Evolutionary conservation across 768 basidiomycete species (phyloP).

Genomic region (Crassisporium funariophilum): DNA sequence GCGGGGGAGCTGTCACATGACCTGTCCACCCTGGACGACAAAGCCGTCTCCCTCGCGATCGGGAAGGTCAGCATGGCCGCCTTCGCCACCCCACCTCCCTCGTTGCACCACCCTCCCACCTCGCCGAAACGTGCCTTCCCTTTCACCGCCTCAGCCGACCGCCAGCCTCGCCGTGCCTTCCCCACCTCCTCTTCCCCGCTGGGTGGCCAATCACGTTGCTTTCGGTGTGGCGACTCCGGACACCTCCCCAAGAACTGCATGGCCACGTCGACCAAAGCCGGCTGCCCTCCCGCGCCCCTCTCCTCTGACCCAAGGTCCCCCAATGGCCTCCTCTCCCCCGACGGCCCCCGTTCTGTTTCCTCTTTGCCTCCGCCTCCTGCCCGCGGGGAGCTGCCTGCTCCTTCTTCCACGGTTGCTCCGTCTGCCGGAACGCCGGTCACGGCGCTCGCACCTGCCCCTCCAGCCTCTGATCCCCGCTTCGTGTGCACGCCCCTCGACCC

Average conservation of each 20-base stretch:
- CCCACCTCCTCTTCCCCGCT: background rate
- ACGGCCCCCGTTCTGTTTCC: constrained; percentile 29
- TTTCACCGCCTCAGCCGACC: background rate
- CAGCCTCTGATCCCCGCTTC: constrained; percentile 28
- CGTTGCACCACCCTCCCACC: background rate
- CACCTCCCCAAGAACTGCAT: too few species aligned
- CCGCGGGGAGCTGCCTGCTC: constrained; percentile 17
- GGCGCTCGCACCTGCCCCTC: constrained; percentile 29
- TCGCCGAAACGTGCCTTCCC: constrained; percentile 2
- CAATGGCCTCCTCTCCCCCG: constrained; percentile 20
- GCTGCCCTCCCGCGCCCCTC: constrained; percentile 15
- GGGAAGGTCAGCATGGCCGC: constrained; percentile 8
- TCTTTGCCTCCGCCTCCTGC: constrained; percentile 22
- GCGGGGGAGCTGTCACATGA: constrained; percentile 15
- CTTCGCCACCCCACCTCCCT: background rate
- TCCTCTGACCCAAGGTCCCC: constrained; percentile 6
- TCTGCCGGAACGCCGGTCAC: constrained; percentile 29
- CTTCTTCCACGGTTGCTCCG: constrained; percentile 30
- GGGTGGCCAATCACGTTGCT: constrained; percentile 19
- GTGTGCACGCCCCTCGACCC: constrained; percentile 32
- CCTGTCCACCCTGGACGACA: constrained; percentile 12
- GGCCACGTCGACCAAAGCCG: too few species aligned
- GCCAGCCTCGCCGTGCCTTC: background rate
- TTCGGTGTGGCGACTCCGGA: too few species aligned
- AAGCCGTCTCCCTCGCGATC: constrained; percentile 6